Conservation (phyloP, 495 filamentous ascomycete genomes). For the Apiosordaria backusii region DNA sequence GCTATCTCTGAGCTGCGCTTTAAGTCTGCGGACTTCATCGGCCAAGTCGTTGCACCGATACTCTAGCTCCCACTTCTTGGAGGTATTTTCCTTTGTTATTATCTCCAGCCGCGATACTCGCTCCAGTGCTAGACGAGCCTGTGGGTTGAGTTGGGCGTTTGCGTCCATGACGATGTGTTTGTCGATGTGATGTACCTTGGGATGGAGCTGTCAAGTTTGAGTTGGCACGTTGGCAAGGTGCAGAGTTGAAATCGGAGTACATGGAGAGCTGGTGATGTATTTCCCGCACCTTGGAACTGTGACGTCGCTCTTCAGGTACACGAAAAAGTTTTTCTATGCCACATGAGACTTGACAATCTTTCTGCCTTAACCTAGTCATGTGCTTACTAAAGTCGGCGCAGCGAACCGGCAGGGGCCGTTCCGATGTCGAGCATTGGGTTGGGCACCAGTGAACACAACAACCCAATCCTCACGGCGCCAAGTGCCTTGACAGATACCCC, state of each 20-base stretch:
- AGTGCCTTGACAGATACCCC: background rate
- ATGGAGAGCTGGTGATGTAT: no score
- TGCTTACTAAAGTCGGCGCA: background rate
- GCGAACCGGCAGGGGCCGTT: no score
- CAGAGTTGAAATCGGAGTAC: background rate
- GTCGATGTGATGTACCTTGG: background rate
- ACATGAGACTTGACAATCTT: background rate
- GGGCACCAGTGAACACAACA: background rate
- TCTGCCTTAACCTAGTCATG: background rate
- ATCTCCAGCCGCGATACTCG: background rate
- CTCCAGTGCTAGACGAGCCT: background rate
- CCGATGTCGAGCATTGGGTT: background rate
- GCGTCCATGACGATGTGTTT: background rate
- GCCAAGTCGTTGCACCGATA: background rate
- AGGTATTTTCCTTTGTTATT: background rate
- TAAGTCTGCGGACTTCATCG: background rate
- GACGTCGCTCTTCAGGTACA: background rate
- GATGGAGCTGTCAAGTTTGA: no score
- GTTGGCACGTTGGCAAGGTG: background rate
- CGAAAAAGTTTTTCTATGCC: background rate
- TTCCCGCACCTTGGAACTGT: background rate
- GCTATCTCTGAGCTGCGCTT: background rate
- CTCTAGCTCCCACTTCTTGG: constrained; percentile 5
- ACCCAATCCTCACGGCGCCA: background rate
- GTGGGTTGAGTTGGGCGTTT: background rate